Evolutionary conservation across 2,329 filamentous ascomycete species (phyloP).

Genomic region (Colletotrichum aenigma): DNA sequence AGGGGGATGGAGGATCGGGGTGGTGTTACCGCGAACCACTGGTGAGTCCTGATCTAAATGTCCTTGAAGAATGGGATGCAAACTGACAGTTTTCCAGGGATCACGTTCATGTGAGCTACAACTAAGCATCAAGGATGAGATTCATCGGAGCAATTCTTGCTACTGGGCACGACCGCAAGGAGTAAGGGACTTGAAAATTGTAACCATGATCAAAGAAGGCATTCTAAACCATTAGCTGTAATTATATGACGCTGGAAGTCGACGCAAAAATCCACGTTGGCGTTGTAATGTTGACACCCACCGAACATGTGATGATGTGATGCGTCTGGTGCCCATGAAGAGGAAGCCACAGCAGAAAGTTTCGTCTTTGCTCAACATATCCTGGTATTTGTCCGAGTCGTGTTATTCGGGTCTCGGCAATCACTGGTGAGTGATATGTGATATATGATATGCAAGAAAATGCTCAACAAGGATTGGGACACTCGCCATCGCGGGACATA

Average conservation of each 20-base stretch:
- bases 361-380: neutral
- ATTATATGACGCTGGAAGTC: neutral
- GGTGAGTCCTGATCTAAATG: slow-evolving; percentile 28
- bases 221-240: too few species aligned
- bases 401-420: neutral
- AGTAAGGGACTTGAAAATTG: neutral
- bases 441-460: neutral
- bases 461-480: neutral
- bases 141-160: neutral
- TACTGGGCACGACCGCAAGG: neutral
- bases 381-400: neutral
- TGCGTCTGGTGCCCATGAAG: neutral
- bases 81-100: slow-evolving; percentile 21
- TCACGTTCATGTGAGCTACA: slow-evolving; percentile 34
- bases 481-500: neutral
- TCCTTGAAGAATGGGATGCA: neutral
- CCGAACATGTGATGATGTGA: neutral
- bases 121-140: neutral
- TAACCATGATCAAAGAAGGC: neutral
- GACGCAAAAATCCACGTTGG: neutral
- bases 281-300: neutral
- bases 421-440: neutral
- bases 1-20: slow-evolving; percentile 45
- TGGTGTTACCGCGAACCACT: slow-evolving; percentile 47
- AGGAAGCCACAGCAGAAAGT: neutral